Conservation (phyloP, 495 filamentous ascomycete genomes). For the Hypoxylon fragiforme region DNA sequence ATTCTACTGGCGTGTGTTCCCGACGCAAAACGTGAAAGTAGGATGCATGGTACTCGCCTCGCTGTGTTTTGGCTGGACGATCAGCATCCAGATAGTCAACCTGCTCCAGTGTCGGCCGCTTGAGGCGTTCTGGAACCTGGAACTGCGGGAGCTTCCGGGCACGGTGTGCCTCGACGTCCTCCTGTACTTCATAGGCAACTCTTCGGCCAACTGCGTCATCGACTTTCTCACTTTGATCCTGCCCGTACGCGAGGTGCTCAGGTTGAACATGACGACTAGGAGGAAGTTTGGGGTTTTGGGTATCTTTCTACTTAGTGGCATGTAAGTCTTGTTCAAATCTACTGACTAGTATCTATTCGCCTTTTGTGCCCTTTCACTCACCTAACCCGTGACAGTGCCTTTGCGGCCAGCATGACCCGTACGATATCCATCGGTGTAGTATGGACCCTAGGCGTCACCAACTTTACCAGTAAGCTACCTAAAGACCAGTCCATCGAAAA, state of each 20-base stretch:
- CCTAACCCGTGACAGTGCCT: background rate
- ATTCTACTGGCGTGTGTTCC: slow-evolving; percentile 22
- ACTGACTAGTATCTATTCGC: no score
- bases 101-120: slow-evolving; percentile 5
- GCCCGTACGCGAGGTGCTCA: slow-evolving; percentile 1
- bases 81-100: background rate
- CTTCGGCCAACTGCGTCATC: slow-evolving; percentile 4
- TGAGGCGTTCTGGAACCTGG: slow-evolving; percentile 7
- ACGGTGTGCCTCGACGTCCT: slow-evolving; percentile 3
- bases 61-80: background rate
- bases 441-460: background rate
- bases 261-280: background rate
- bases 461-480: slow-evolving; percentile 3
- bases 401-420: slow-evolving; percentile 3
- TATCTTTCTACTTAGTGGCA: slow-evolving; percentile 2
- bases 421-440: background rate
- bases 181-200: slow-evolving; percentile 5
- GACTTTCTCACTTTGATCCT: slow-evolving; percentile 2
- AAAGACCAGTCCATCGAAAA: background rate
- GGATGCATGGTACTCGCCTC: background rate
- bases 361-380: background rate
- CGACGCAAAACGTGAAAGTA: slow-evolving; percentile 1
- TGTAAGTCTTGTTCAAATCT: slow-evolving; percentile 6
- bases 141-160: slow-evolving; percentile 1
- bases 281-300: slow-evolving; percentile 1